Evolutionary conservation across 2,329 filamentous ascomycete genomes (phyloP).

Genomic region (Phaeosphaeriaceae sp.): DNA sequence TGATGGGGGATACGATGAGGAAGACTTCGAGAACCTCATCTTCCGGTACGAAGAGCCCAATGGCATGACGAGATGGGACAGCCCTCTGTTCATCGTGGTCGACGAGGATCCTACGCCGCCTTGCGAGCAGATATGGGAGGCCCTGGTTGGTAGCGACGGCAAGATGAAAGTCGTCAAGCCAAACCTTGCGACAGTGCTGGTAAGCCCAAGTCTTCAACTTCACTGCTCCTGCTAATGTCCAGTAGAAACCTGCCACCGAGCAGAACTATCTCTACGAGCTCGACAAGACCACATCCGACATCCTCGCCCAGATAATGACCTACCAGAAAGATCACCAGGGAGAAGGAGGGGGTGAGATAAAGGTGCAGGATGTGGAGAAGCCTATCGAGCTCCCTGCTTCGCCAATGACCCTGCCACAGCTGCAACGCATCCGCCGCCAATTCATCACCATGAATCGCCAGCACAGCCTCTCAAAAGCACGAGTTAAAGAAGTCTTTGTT

Average conservation of each 20-base stretch:
- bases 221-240: slow-evolving; percentile 5
- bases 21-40: slow-evolving; percentile 80
- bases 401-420: slow-evolving; percentile 73
- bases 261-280: slow-evolving; percentile 81
- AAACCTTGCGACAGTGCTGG: slow-evolving; percentile 77
- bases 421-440: slow-evolving; percentile 79
- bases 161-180: slow-evolving; percentile 72
- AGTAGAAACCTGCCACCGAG: slow-evolving; percentile 65
- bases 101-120: slow-evolving; percentile 77
- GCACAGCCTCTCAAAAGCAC: slow-evolving; percentile 57
- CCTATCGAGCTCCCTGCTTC: slow-evolving; percentile 71
- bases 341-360: slow-evolving; percentile 68
- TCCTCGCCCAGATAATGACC: slow-evolving; percentile 74
- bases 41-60: slow-evolving; percentile 89
- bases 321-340: slow-evolving; percentile 70
- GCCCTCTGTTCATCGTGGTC: slow-evolving; percentile 79
- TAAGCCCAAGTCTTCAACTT: slow-evolving; percentile 26
- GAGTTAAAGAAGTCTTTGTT: slow-evolving; percentile 49
- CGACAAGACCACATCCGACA: slow-evolving; percentile 79
- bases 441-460: slow-evolving; percentile 79
- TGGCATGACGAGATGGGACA: slow-evolving; percentile 84
- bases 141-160: slow-evolving; percentile 68
- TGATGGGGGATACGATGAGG: slow-evolving; percentile 60
- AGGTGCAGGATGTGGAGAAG: slow-evolving; percentile 61
- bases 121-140: slow-evolving; percentile 77